Evolutionary conservation across 768 basidiomycete genomes (phyloP), one percentile per base, ranked within the genome.

Genomic region (Neoboletus brunneissimus): DNA sequence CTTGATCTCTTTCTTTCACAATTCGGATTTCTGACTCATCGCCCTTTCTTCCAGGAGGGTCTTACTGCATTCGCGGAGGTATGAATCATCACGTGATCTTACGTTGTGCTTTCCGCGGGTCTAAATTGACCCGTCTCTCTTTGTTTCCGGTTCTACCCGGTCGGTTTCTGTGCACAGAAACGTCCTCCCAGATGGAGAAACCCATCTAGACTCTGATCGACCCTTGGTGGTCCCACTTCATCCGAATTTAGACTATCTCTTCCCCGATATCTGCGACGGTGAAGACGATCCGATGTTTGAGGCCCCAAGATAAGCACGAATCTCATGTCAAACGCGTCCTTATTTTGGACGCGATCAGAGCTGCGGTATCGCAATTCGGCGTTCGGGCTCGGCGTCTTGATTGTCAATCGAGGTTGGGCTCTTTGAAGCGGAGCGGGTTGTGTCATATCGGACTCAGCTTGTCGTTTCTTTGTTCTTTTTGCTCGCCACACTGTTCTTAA

Each of bases 1-100:
- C 40, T 41, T 41, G 29, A 29, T 29, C 29, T 29, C 8, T 9
- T 29, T 29, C 5, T 32, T 38, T 38, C 40, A 41, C 35, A 40
- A 32, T 34, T 40, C 25, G 40, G 23, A 51, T 60, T 10, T 56
- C 54, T 51, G 64, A 59, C 61, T 68, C 54, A 55, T 59, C 50
- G 15, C 6, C 56, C 51, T 47, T 48, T 55, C 49, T 65, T 57
- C 15, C 58, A 87, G 86, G 88, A 89, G 74, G 89, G 89, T 3
- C 69, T 91, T 37, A 73, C 75, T 59, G 89, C 89, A 5, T 91
- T 90, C 66, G 63, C 73, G 13, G 83, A 64, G 63, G 61, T 68
- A 60, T n/a, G 63, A 6, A 20, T 23, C 3, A 66, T 41, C 35
- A 54, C 61, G 53, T 45, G 41, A 13, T 32, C 15, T 27, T 44